Evolutionary conservation across 306 rosid genomes (phyloP), one percentile per base, ranked within the genome.

Genomic region (Glycine soja): DNA sequence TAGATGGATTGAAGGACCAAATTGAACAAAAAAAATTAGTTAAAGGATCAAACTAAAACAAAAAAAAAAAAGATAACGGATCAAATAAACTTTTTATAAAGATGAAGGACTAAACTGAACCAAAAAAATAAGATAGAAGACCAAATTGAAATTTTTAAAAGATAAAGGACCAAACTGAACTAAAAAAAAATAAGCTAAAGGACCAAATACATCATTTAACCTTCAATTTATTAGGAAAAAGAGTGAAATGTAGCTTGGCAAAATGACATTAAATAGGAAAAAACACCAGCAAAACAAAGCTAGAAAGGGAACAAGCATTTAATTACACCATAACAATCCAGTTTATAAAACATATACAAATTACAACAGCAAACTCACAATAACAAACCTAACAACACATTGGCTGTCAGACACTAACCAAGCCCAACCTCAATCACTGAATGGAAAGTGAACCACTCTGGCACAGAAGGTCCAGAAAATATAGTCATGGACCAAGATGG

Each of bases 381-480:
- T 24, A 1, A 24, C 13, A 36, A 70, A 59, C 64, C 54, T 32
- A 34, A 34, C 4, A 34, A 4, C 38, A 34, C 38, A 47, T 48
- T 48, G 77, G 34, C 32, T 69, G 42, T n/a, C 9, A 48, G 24
- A 51, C 66, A 76, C 32, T 11, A 34, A 38, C 50, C 46, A 72
- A 19, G 46, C 50, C 73, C 58, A 73, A 52, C 47, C 50, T 4
- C 58, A 64, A 34, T 58, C 58, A 47, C 40, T 36, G 30, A 63
- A 11, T 59, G 54, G 67, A 67, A 45, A 68, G n/a, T 42, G 43
- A 82, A 34, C 16, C 70, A 38, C 84, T 51, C 14, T 38, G 56
- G 63, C 30, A 72, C 30, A 24, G 30, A 24, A 24, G 30, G 30
- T 24, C 30, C 65, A 77, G 65, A 62, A 50, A 63, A 71, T 14